Evolutionary conservation across 768 basidiomycete genomes (phyloP).

Genomic region (Leccinum truebloodii): DNA sequence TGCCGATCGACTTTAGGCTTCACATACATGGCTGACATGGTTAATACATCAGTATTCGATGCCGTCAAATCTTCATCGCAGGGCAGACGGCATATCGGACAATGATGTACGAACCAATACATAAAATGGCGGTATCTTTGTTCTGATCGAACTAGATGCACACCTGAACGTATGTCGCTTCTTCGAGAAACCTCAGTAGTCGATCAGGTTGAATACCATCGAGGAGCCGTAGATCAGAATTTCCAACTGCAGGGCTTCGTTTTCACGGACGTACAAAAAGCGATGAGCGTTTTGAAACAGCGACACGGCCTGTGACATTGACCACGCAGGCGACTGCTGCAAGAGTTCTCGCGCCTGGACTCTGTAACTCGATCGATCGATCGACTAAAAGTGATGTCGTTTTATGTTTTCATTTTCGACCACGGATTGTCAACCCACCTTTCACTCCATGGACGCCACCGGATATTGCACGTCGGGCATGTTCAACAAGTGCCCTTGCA

Average conservation of each 20-base stretch:
- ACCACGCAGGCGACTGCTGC: too few relatives aligned
- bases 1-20: background rate
- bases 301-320: too few relatives aligned
- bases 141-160: constrained; percentile 5
- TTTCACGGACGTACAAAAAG: background rate
- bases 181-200: constrained; percentile 8
- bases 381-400: background rate
- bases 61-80: background rate
- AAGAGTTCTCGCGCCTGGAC: too few relatives aligned
- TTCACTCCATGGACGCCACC: background rate
- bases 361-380: background rate
- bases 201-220: background rate
- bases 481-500: background rate
- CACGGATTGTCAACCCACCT: background rate
- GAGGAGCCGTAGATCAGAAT: background rate
- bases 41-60: background rate
- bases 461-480: background rate
- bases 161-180: background rate
- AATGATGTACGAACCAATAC: background rate
- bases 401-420: background rate
- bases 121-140: background rate
- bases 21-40: constrained; percentile 1
- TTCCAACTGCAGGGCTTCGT: background rate
- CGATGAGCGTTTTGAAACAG: background rate
- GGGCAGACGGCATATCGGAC: background rate